These are phyloP conservation scores for Mercurialis annua DNA, from an alignment of 345 rosid species.

Conservation along the genomic window DNA sequence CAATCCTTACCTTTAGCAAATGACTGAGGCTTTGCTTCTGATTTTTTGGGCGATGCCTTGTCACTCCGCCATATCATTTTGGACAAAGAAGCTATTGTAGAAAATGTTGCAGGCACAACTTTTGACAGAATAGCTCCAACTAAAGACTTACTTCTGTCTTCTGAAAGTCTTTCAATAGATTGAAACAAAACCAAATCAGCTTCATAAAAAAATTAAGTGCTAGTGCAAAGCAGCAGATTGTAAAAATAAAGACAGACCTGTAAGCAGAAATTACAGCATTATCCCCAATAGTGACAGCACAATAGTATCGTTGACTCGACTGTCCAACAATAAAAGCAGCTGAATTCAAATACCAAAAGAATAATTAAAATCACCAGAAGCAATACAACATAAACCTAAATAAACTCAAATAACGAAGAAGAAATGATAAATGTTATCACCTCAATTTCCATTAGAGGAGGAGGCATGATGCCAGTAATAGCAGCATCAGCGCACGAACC, in stretches of 20 bases:
- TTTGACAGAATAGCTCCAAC: slow-evolving; percentile 91
- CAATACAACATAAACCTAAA: slow-evolving; percentile 7
- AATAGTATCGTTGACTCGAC: slow-evolving; percentile 93
- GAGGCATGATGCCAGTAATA: slow-evolving; percentile 86
- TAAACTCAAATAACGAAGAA: neutral
- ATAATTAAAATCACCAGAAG: slow-evolving; percentile 27
- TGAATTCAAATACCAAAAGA: slow-evolving; percentile 64
- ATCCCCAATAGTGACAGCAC: slow-evolving; percentile 89
- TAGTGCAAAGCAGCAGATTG: neutral
- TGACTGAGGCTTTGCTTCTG: slow-evolving; percentile 72
- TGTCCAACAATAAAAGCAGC: slow-evolving; percentile 97
- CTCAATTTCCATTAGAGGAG: slow-evolving; percentile 88
- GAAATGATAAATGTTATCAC: slow-evolving; percentile 28
- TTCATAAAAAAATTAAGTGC: slow-evolving; percentile 6
- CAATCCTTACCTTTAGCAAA: slow-evolving; percentile 71
- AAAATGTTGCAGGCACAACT: slow-evolving; percentile 88
- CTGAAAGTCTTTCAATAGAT: slow-evolving; percentile 69
- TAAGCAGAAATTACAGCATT: slow-evolving; percentile 93
- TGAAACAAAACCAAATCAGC: slow-evolving; percentile 12
- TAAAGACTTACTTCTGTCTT: slow-evolving; percentile 77
- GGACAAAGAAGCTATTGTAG: slow-evolving; percentile 86
- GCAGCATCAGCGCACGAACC: slow-evolving; percentile 85
- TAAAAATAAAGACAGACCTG: slow-evolving; percentile 49
- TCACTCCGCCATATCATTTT: slow-evolving; percentile 92
- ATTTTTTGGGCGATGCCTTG: slow-evolving; percentile 42